phyloP scores from a whole-genome alignment of 179 eudicot genomes.

The Patellifolia procumbens region DNA sequence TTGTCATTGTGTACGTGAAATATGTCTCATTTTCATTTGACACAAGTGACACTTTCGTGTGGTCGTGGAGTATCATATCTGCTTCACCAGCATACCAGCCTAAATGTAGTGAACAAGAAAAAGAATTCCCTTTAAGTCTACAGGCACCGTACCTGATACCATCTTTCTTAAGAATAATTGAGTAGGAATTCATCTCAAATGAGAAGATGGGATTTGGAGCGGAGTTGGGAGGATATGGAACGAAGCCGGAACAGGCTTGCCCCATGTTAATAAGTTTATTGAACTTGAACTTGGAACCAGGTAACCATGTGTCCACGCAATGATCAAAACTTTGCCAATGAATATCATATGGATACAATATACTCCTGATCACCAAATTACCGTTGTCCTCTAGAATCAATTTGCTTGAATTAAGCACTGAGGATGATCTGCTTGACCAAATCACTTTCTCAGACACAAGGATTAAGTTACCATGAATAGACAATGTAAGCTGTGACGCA shows the following conservation, averaged over 20 bases:
- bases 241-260: neutral
- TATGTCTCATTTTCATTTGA: slow-evolving; percentile 15
- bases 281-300: slow-evolving; percentile 22
- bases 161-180: neutral
- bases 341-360: neutral
- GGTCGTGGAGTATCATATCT: neutral
- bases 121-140: neutral
- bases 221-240: too few relatives aligned
- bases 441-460: neutral
- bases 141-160: neutral
- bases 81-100: slow-evolving; percentile 5
- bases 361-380: slow-evolving; percentile 18
- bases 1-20: neutral
- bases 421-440: slow-evolving; percentile 4
- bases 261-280: slow-evolving; percentile 1
- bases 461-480: slow-evolving; percentile 6
- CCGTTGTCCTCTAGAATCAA: slow-evolving; percentile 24
- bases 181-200: neutral
- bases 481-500: neutral
- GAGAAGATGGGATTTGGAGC: too few relatives aligned
- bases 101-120: neutral
- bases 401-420: slow-evolving; percentile 8
- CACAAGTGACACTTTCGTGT: neutral
- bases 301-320: slow-evolving; percentile 10
- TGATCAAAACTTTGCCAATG: slow-evolving; percentile 20